Percentiles rank a stretch among this genome's conserved stretches.
phyloP scores from a whole-genome alignment of 371 early-diverging fungal species.

The Vittaforma corneae region DNA sequence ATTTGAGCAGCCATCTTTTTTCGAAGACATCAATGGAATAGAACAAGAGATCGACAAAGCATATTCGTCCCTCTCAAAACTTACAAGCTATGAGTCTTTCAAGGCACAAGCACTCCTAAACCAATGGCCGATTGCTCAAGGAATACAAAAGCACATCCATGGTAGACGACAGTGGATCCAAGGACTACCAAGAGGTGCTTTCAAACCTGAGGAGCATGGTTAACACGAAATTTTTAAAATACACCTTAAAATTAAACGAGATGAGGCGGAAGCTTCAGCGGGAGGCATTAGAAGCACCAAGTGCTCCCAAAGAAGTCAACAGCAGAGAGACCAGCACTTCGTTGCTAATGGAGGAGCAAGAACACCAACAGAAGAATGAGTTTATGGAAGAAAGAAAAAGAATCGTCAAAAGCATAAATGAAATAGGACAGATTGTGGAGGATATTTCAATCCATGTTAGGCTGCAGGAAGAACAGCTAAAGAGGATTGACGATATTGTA shows the following conservation, averaged over 20 bases:
- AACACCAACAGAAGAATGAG: not conserved
- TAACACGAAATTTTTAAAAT: conserved; percentile 7
- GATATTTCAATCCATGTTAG: conserved; percentile 58
- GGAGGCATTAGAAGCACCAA: conserved; percentile 1
- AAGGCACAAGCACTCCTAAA: conserved; percentile 14
- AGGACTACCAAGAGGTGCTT: conserved; percentile 7
- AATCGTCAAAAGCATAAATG: conserved; percentile 55
- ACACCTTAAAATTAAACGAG: conserved; percentile 19
- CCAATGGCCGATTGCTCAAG: not conserved
- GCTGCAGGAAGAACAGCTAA: conserved; percentile 56
- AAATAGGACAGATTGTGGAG: conserved; percentile 58
- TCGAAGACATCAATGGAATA: not conserved
- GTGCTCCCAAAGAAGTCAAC: not conserved
- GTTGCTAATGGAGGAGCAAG: not conserved
- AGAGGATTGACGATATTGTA: conserved; percentile 55
- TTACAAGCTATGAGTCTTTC: conserved; percentile 26
- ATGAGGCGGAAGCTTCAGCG: conserved; percentile 8
- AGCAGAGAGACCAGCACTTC: not conserved
- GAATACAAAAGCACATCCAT: not conserved
- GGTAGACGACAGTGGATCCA: not conserved
- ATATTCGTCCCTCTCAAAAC: conserved; percentile 1
- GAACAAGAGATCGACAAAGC: conserved; percentile 5
- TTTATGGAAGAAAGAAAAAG: conserved; percentile 40
- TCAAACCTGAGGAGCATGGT: conserved; percentile 14
- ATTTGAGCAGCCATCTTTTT: conserved; percentile 12